phyloP scores from a whole-genome alignment of 129 eudicot species.

The Saussurea involucrata region DNA sequence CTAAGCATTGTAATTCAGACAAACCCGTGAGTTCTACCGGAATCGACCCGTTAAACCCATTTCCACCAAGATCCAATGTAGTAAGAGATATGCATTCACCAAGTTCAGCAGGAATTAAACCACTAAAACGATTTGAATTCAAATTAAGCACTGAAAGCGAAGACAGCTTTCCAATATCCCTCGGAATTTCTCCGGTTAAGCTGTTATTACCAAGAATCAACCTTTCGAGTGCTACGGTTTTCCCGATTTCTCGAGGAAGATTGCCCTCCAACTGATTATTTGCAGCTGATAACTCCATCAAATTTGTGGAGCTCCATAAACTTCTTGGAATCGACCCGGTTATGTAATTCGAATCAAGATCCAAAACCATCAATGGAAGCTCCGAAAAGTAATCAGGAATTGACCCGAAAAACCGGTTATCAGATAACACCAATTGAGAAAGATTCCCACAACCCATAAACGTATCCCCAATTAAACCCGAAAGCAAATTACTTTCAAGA shows the following conservation, averaged over 20 bases:
- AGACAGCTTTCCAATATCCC: constrained; percentile 47
- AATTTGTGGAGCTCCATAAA: constrained; percentile 46
- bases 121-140: constrained; percentile 52
- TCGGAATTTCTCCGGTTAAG: constrained; percentile 46
- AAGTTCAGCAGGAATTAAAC: constrained; percentile 51
- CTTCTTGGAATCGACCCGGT: constrained; percentile 51
- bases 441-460: constrained; percentile 57
- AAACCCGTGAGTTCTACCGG: constrained; percentile 48
- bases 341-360: constrained; percentile 66
- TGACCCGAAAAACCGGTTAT: constrained; percentile 49
- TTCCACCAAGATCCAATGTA: constrained; percentile 65
- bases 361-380: constrained; percentile 63
- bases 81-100: constrained; percentile 52
- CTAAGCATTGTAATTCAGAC: constrained; percentile 59
- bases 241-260: constrained; percentile 44
- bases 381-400: constrained; percentile 58
- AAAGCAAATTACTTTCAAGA: constrained; percentile 53
- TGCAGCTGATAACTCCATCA: constrained; percentile 76
- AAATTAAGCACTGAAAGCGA: constrained; percentile 56
- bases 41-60: constrained; percentile 52
- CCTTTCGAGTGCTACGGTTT: constrained; percentile 37
- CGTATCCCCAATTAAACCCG: constrained; percentile 64
- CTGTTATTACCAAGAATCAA: constrained; percentile 51
- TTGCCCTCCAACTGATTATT: constrained; percentile 55
- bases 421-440: constrained; percentile 45